Percentiles rank a stretch among this genome's conserved stretches.
phyloP scores from a whole-genome alignment of 495 filamentous ascomycete species.

The Trypethelium eluteriae region DNA sequence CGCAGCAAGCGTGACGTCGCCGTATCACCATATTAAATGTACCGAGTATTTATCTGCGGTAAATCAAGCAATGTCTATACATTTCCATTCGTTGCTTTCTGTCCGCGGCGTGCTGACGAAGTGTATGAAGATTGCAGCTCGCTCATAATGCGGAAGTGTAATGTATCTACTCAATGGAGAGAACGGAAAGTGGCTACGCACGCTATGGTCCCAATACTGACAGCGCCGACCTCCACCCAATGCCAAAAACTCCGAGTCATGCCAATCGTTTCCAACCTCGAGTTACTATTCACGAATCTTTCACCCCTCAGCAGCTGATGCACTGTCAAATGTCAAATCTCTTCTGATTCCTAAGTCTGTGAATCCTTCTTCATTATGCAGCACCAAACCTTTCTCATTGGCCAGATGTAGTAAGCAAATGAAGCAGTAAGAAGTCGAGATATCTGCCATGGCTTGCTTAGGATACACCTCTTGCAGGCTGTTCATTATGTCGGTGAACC shows the following conservation, averaged over 20 bases:
- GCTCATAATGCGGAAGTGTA: no score
- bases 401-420: slow-evolving; percentile 93
- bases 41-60: no score
- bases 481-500: slow-evolving; percentile 88
- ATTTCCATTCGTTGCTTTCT: no score
- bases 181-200: neutral
- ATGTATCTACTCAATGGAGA: neutral
- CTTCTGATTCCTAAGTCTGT: slow-evolving; percentile 36
- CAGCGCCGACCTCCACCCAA: no score
- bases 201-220: neutral
- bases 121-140: no score
- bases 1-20: neutral
- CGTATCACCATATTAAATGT: neutral
- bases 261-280: neutral
- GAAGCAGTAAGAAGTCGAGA: slow-evolving; percentile 94
- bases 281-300: neutral
- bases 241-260: neutral
- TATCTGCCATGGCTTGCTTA: slow-evolving; percentile 76
- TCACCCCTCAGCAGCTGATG: neutral
- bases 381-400: slow-evolving; percentile 87
- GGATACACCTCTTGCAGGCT: slow-evolving; percentile 78
- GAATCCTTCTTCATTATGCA: slow-evolving; percentile 45
- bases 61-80: no score
- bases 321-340: slow-evolving; percentile 23
- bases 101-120: no score